Conservation (phyloP, 495 filamentous ascomycete genomes). For the Chaetomium fimeti region DNA sequence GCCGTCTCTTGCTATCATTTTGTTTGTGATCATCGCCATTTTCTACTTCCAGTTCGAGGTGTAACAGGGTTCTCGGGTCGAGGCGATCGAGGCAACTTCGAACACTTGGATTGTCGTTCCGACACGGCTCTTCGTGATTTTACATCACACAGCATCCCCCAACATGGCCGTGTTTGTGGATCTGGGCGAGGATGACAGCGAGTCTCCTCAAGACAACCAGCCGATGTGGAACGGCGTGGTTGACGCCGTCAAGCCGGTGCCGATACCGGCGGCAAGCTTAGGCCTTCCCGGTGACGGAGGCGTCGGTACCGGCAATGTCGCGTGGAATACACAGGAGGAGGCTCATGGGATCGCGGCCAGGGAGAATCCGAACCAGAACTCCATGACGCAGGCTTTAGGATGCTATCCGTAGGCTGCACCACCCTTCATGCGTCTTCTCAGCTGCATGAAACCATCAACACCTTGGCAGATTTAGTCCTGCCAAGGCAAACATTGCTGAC, state of each 20-base stretch:
- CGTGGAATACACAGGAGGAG: slow-evolving; percentile 22
- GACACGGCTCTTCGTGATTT: neutral
- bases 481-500: slow-evolving; percentile 34
- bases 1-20: neutral
- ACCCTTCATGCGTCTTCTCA: slow-evolving; percentile 33
- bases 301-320: slow-evolving; percentile 4
- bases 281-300: neutral
- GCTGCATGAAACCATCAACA: slow-evolving; percentile 16
- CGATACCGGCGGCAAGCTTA: slow-evolving; percentile 9
- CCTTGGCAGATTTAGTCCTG: slow-evolving; percentile 26
- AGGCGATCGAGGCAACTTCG: too few relatives aligned
- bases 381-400: slow-evolving; percentile 72
- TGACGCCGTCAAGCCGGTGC: slow-evolving; percentile 13
- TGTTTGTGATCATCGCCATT: slow-evolving; percentile 1
- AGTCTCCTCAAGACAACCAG: slow-evolving; percentile 41
- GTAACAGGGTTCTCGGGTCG: neutral
- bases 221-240: slow-evolving; percentile 6
- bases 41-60: neutral
- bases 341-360: slow-evolving; percentile 37
- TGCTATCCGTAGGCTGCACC: slow-evolving; percentile 78
- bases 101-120: neutral
- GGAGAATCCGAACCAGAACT: slow-evolving; percentile 64
- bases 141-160: neutral
- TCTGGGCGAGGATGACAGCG: slow-evolving; percentile 56
- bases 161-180: slow-evolving; percentile 66